Evolutionary conservation across 495 filamentous ascomycete genomes (phyloP).

Genomic region (Hypomontagnella submonticulosa): DNA sequence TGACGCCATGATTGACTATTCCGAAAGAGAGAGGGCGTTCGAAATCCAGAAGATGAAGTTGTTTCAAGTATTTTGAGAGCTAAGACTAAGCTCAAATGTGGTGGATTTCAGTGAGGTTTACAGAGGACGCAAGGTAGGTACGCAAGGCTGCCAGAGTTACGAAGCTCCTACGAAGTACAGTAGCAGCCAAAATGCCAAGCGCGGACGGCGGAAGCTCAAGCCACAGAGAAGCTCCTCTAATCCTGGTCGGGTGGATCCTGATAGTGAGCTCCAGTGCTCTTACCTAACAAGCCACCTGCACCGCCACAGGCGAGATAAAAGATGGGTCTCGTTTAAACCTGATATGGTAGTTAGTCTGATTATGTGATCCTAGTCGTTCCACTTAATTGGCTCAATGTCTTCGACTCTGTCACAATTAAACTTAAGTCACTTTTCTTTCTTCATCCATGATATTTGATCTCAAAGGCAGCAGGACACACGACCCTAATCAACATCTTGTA

Average conservation of each 20-base stretch:
- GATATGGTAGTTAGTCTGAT: too few relatives aligned
- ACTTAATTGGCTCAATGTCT: too few relatives aligned
- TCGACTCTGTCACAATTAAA: too few relatives aligned
- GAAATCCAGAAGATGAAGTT: conserved; percentile 18
- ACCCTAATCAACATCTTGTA: too few relatives aligned
- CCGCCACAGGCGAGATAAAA: too few relatives aligned
- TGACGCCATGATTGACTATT: conserved; percentile 71
- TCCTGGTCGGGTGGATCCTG: background rate
- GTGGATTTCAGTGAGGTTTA: conserved; percentile 29
- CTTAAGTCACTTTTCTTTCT: too few relatives aligned
- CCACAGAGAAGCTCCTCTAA: conserved; percentile 23
- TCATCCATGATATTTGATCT: too few relatives aligned
- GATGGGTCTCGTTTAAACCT: too few relatives aligned
- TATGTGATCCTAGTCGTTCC: too few relatives aligned
- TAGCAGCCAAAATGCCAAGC: conserved; percentile 15
- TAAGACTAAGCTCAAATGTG: conserved; percentile 21
- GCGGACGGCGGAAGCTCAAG: conserved; percentile 22
- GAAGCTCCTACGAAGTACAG: conserved; percentile 36
- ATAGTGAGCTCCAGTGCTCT: too few relatives aligned
- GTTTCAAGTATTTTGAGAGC: conserved; percentile 23
- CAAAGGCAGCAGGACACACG: too few relatives aligned
- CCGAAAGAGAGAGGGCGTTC: conserved; percentile 14
- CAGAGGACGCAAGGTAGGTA: conserved; percentile 23
- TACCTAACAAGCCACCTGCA: too few relatives aligned
- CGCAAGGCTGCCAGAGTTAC: conserved; percentile 50